Conservation (phyloP, 78 protist species). For the Dictyostelium firmibasis region DNA sequence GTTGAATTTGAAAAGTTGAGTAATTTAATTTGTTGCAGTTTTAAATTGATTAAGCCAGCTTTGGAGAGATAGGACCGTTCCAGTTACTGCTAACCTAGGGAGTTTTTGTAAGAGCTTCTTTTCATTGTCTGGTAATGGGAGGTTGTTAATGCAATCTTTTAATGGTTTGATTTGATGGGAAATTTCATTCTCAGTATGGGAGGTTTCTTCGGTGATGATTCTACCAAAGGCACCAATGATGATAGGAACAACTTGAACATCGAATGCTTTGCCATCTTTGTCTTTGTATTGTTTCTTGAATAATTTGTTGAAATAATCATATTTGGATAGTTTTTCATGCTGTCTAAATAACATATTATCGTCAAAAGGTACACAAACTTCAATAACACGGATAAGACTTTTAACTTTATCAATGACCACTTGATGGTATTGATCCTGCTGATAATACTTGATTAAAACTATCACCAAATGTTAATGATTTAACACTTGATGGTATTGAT, state of each 20-base stretch:
- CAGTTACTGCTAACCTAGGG: neutral
- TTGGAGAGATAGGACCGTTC: neutral
- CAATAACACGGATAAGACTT: too few species aligned
- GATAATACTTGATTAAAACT: too few species aligned
- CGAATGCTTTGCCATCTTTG: neutral
- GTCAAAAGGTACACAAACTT: neutral
- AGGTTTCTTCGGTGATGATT: neutral
- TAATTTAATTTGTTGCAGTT: too few species aligned
- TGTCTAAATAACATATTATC: neutral
- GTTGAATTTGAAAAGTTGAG: too few species aligned
- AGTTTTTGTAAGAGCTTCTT: neutral
- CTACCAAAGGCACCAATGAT: neutral
- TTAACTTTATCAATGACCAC: too few species aligned
- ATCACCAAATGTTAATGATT: too few species aligned
- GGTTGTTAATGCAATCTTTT: neutral
- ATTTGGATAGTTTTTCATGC: neutral
- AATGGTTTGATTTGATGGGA: neutral
- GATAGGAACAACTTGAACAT: neutral
- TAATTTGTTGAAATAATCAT: neutral
- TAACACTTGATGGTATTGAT: too few species aligned
- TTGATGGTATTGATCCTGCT: too few species aligned
- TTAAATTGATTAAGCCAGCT: too few species aligned
- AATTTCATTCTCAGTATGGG: neutral
- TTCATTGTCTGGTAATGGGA: neutral
- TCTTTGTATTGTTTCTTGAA: neutral